A percentile compares a stretch with the other conserved stretches of the same genome.
phyloP scores from a whole-genome alignment of 2,329 filamentous ascomycete genomes.

The Xylariaceae sp. region DNA sequence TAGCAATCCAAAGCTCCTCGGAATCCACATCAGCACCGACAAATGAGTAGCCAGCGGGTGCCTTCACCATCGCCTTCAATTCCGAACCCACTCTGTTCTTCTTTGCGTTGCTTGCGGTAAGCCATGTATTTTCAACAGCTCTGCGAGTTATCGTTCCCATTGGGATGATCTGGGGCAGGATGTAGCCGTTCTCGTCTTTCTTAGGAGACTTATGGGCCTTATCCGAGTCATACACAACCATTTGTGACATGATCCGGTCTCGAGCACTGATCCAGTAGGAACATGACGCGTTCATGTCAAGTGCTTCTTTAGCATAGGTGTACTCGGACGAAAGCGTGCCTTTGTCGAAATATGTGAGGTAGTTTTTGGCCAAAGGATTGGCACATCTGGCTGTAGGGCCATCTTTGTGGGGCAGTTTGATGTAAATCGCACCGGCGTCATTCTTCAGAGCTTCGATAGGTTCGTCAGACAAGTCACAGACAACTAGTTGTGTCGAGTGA shows the following conservation, averaged over 20 bases:
- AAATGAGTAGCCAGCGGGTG: slow-evolving; percentile 86
- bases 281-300: slow-evolving; percentile 98
- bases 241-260: slow-evolving; percentile 89
- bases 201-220: slow-evolving; percentile 27
- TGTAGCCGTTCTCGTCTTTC: slow-evolving; percentile 62
- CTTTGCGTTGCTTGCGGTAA: slow-evolving; percentile 97
- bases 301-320: slow-evolving; percentile 84
- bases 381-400: slow-evolving; percentile 80
- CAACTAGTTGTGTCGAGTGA: slow-evolving; percentile 65
- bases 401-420: slow-evolving; percentile 95
- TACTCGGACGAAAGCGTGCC: slow-evolving; percentile 86
- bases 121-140: slow-evolving; percentile 96
- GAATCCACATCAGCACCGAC: slow-evolving; percentile 98
- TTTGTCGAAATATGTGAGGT: slow-evolving; percentile 86
- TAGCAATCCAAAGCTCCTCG: slow-evolving; percentile 97
- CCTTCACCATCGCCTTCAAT: slow-evolving; percentile 93
- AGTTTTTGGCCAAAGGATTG: slow-evolving; percentile 88
- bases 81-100: slow-evolving; percentile 94
- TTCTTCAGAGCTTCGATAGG: slow-evolving; percentile 62
- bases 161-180: slow-evolving; percentile 91
- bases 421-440: slow-evolving; percentile 68
- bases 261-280: slow-evolving; percentile 98
- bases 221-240: slow-evolving; percentile 84
- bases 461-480: slow-evolving; percentile 76
- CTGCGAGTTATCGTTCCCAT: slow-evolving; percentile 97